Percentiles rank a stretch among this genome's conserved stretches.
phyloP scores from a whole-genome alignment of 176 grass and related monocot genomes.

The Musa itinerans region DNA sequence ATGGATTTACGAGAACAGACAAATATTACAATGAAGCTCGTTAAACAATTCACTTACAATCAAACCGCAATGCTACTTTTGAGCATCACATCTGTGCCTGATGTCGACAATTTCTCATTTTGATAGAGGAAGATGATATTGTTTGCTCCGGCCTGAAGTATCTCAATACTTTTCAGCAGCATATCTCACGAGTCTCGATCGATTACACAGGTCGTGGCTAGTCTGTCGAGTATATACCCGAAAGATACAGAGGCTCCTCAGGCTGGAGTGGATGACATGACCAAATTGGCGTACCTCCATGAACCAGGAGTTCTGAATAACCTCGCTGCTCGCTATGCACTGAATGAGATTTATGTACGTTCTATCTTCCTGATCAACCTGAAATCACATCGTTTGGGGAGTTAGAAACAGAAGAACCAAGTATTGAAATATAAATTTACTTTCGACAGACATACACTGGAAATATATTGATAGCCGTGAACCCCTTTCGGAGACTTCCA shows the following conservation, averaged over 20 bases:
- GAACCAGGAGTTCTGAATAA: conserved; percentile 81
- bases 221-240: conserved; percentile 60
- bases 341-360: conserved; percentile 95
- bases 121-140: too few relatives aligned
- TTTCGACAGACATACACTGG: conserved; percentile 75
- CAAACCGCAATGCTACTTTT: too few relatives aligned
- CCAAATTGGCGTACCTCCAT: conserved; percentile 92
- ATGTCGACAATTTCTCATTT: too few relatives aligned
- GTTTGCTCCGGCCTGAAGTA: too few relatives aligned
- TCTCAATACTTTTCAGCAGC: too few relatives aligned
- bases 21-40: too few relatives aligned
- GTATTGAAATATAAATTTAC: conserved; percentile 1
- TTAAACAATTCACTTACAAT: too few relatives aligned
- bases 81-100: too few relatives aligned
- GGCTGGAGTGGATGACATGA: conserved; percentile 93
- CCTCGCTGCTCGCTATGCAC: conserved; percentile 43
- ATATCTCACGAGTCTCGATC: background rate
- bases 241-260: conserved; percentile 76
- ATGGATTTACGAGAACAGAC: too few relatives aligned
- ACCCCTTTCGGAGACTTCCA: conserved; percentile 76
- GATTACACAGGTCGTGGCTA: conserved; percentile 47
- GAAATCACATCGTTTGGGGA: background rate
- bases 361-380: background rate
- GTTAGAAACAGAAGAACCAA: background rate
- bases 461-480: conserved; percentile 94